Conservation (phyloP, 192 early-diverging fungal species). For the Rhizophagus sp. region DNA sequence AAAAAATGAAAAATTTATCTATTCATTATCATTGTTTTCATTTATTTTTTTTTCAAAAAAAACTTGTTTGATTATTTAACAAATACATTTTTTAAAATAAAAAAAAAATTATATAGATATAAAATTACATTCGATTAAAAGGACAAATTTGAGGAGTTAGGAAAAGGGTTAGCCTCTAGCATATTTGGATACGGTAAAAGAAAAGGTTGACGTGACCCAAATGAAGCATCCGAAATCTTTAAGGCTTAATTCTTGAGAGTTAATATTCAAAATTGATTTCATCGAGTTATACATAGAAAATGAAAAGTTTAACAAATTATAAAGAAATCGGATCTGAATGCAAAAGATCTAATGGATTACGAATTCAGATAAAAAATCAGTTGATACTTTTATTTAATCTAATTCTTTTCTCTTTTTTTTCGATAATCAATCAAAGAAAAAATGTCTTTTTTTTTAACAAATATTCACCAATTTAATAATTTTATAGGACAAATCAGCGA, state of each 20-base stretch:
- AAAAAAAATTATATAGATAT: background rate
- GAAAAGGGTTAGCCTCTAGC: slow-evolving; percentile 95
- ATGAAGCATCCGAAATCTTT: slow-evolving; percentile 91
- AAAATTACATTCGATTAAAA: no score
- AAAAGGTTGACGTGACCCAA: slow-evolving; percentile 99
- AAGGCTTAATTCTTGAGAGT: slow-evolving; percentile 98
- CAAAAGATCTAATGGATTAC: background rate
- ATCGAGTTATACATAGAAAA: background rate
- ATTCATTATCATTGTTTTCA: background rate
- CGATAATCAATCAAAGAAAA: no score
- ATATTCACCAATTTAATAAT: background rate
- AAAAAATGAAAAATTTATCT: no score
- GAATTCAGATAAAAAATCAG: no score
- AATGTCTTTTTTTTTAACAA: background rate
- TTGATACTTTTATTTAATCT: no score
- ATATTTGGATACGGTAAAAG: slow-evolving; percentile 97
- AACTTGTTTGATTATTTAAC: no score
- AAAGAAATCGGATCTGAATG: background rate
- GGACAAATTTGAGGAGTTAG: slow-evolving; percentile 81
- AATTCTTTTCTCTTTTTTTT: no score
- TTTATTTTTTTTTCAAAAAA: background rate
- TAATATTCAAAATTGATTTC: background rate
- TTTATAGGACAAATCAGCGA: slow-evolving; percentile 79
- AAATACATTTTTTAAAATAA: no score
- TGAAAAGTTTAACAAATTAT: background rate